A percentile compares a stretch with the other conserved stretches of the same genome.
Conservation (phyloP, 306 rosid species). For the Ochetophila trinervis region DNA sequence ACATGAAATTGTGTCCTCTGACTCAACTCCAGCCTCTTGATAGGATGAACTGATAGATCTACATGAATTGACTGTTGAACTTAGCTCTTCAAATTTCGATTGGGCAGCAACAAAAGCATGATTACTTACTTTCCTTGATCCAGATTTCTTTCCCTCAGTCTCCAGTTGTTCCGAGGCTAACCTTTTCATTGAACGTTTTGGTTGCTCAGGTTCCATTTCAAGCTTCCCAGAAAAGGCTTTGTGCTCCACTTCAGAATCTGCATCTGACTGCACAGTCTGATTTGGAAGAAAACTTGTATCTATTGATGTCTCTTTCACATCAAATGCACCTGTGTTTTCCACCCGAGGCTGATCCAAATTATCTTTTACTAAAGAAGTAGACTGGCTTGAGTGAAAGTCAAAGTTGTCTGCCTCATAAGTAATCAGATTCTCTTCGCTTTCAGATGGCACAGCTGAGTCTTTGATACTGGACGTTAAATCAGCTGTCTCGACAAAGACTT, state of each 20-base stretch:
- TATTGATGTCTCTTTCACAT: slow-evolving; percentile 32
- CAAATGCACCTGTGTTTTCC: slow-evolving; percentile 36
- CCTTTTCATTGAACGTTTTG: slow-evolving; percentile 50
- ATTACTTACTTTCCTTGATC: slow-evolving; percentile 59
- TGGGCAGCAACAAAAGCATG: slow-evolving; percentile 74
- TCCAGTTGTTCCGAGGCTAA: slow-evolving; percentile 62
- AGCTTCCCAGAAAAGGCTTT: slow-evolving; percentile 37
- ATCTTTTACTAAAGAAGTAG: slow-evolving; percentile 29
- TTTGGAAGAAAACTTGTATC: slow-evolving; percentile 36
- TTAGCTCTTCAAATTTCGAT: slow-evolving; percentile 67
- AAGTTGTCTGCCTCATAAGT: slow-evolving; percentile 40
- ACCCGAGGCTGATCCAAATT: slow-evolving; percentile 40
- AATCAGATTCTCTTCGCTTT: slow-evolving; percentile 53
- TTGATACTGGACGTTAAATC: slow-evolving; percentile 36
- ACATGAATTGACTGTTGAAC: slow-evolving; percentile 42
- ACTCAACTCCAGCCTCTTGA: slow-evolving; percentile 51
- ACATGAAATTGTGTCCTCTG: slow-evolving; percentile 34
- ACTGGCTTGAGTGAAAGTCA: slow-evolving; percentile 37
- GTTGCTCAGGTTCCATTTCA: slow-evolving; percentile 48
- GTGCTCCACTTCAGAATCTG: slow-evolving; percentile 33
- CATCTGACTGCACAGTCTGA: slow-evolving; percentile 30
- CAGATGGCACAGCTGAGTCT: slow-evolving; percentile 45
- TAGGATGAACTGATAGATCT: slow-evolving; percentile 33
- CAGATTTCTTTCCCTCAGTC: slow-evolving; percentile 63
- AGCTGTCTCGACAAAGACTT: slow-evolving; percentile 32